Conservation (phyloP, 148 eudicot species). For the Vaccinium vitisidaea region DNA sequence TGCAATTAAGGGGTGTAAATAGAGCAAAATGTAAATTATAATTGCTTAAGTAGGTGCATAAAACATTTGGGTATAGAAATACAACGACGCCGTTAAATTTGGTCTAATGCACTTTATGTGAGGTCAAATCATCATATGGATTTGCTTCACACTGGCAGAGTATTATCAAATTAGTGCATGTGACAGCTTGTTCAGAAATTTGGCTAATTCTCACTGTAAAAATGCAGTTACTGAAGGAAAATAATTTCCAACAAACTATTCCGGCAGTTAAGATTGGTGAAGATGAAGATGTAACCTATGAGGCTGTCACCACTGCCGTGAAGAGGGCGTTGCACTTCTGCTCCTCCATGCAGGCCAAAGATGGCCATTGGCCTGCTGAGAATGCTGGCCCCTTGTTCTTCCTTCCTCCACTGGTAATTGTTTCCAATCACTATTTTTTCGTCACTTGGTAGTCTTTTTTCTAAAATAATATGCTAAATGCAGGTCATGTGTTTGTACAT, state of each 20-base stretch:
- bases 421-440: background rate
- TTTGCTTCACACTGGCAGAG: no score
- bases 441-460: background rate
- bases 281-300: constrained; percentile 17
- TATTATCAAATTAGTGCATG: background rate
- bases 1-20: no score
- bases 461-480: background rate
- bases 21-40: no score
- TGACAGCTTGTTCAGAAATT: background rate
- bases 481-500: constrained; percentile 16
- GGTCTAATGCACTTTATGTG: no score
- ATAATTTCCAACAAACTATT: constrained; percentile 22
- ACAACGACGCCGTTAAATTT: no score
- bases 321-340: constrained; percentile 14
- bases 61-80: no score
- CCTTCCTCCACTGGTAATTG: constrained; percentile 25
- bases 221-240: constrained; percentile 25
- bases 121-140: no score
- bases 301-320: constrained; percentile 1
- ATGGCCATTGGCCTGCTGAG: constrained; percentile 30
- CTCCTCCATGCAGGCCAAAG: constrained; percentile 20
- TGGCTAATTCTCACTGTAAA: background rate
- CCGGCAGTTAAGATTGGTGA: constrained; percentile 20
- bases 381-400: constrained; percentile 26
- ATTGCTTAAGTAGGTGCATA: no score